Conservation (phyloP, 306 rosid species). For the Chamaecrista fasciculata region DNA sequence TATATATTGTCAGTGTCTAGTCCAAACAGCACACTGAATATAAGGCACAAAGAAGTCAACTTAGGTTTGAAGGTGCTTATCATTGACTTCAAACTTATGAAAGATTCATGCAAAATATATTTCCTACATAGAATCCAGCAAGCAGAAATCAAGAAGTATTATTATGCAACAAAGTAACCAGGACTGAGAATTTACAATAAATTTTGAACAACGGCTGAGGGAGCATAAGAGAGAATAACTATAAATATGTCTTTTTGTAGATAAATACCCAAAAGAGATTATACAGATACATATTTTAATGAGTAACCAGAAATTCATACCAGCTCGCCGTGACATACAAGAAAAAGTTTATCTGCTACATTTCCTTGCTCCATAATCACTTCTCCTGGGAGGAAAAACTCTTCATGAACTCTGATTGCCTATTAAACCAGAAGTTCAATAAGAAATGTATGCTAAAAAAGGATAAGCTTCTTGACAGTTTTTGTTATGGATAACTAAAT, state of each 20-base stretch:
- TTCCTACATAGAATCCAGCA: not conserved
- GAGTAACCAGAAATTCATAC: constrained; percentile 36
- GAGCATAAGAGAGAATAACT: not conserved
- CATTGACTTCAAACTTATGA: not conserved
- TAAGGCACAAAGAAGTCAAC: not conserved
- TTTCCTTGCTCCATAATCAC: constrained; percentile 56
- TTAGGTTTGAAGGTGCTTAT: not conserved
- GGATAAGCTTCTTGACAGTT: not conserved
- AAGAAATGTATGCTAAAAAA: constrained; percentile 13
- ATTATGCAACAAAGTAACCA: constrained; percentile 4
- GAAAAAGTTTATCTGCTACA: constrained; percentile 52
- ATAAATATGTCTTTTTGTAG: not conserved
- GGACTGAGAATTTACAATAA: not conserved
- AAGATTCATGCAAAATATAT: constrained; percentile 6
- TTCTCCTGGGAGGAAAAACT: constrained; percentile 66
- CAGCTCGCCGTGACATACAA: constrained; percentile 60
- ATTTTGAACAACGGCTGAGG: not conserved
- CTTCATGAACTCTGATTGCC: constrained; percentile 59
- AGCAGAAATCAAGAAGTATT: not conserved
- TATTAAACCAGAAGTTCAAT: constrained; percentile 30
- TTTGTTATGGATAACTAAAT: not conserved
- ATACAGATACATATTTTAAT: not conserved
- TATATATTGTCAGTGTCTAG: not conserved
- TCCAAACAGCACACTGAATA: not conserved
- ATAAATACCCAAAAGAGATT: not conserved